Conservation (phyloP, 805 yeast genomes). For the Starmerella geochares region DNA sequence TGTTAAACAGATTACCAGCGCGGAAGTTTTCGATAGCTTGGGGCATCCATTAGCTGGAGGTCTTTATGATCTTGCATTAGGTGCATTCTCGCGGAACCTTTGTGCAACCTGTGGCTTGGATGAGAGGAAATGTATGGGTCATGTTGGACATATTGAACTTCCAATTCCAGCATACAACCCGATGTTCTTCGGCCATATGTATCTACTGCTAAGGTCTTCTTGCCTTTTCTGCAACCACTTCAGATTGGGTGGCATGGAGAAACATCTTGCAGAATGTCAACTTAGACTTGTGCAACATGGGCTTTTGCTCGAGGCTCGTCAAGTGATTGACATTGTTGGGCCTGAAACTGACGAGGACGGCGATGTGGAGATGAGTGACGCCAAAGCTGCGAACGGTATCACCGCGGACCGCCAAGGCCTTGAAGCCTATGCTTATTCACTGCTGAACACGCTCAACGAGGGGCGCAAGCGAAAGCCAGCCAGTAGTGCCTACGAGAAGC, state of each 20-base stretch:
- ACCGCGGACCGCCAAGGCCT: not conserved
- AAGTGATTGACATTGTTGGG: conserved; percentile 50
- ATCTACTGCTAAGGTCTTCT: conserved; percentile 66
- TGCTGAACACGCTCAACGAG: not conserved
- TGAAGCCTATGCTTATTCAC: not conserved
- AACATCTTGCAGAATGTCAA: conserved; percentile 67
- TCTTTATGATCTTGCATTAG: conserved; percentile 85
- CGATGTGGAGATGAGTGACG: conserved; percentile 26
- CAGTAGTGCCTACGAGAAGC: not conserved
- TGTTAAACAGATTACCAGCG: conserved; percentile 91
- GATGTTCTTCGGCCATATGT: conserved; percentile 83
- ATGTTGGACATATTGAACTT: conserved; percentile 92
- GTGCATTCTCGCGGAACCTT: conserved; percentile 79
- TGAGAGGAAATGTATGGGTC: conserved; percentile 93
- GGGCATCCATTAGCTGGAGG: conserved; percentile 96
- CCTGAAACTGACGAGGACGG: conserved; percentile 24
- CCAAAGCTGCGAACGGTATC: not conserved
- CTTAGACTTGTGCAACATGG: conserved; percentile 80
- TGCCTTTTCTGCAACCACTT: conserved; percentile 89
- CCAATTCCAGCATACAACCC: conserved; percentile 96
- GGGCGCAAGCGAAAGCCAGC: not conserved
- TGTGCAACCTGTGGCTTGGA: conserved; percentile 95
- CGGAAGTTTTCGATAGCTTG: conserved; percentile 87
- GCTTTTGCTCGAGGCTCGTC: conserved; percentile 63
- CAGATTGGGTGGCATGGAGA: conserved; percentile 56